A percentile compares a stretch with the other conserved stretches of the same genome.
These are phyloP conservation scores for Quercus lobata DNA, from an alignment of 331 rosid species.

Conservation along the genomic window DNA sequence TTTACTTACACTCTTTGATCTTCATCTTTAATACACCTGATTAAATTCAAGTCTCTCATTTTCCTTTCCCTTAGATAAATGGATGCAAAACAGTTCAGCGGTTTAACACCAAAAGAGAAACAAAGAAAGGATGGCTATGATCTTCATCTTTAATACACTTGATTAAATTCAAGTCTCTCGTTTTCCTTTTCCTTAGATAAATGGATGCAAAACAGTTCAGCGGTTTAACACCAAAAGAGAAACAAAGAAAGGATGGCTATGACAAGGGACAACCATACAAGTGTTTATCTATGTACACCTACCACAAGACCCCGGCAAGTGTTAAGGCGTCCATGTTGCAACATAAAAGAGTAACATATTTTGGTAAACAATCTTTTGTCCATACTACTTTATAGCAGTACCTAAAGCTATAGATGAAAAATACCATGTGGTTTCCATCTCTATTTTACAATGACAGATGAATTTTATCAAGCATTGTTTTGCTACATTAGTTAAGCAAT, in stretches of 20 bases:
- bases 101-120: conserved; percentile 2
- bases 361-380: background rate
- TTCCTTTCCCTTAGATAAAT: background rate
- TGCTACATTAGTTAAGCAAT: background rate
- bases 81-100: background rate
- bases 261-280: background rate
- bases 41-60: too few species aligned
- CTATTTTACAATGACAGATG: conserved; percentile 9
- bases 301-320: background rate
- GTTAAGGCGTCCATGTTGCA: conserved; percentile 5
- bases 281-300: background rate
- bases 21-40: too few species aligned
- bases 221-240: background rate
- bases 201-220: background rate
- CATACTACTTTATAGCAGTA: conserved; percentile 3
- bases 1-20: too few species aligned
- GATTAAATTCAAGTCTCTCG: too few species aligned
- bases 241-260: background rate
- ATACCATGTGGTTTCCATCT: conserved; percentile 1
- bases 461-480: conserved; percentile 8
- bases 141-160: too few species aligned
- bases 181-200: background rate
- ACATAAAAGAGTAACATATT: background rate
- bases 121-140: background rate
- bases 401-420: conserved; percentile 2